Conservation (phyloP, 345 rosid species). For the Salix udensis region DNA sequence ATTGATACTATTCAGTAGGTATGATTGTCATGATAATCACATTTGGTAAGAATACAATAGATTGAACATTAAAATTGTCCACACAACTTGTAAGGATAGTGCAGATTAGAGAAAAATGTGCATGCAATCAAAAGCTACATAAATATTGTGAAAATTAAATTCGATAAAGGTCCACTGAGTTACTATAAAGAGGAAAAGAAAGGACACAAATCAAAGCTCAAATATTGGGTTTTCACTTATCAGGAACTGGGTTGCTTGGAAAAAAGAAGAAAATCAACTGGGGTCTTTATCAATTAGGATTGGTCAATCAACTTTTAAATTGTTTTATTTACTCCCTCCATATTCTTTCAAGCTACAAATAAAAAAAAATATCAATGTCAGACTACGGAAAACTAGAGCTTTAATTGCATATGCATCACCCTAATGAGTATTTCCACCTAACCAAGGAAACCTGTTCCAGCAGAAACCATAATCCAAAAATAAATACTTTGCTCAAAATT, state of each 20-base stretch:
- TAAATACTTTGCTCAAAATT: background rate
- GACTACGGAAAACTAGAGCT: background rate
- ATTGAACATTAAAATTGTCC: background rate
- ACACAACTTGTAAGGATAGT: background rate
- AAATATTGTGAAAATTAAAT: background rate
- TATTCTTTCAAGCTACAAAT: background rate
- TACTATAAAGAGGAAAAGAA: background rate
- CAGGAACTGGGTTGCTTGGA: background rate
- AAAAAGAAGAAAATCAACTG: background rate
- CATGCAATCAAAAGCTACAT: background rate
- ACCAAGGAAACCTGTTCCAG: background rate
- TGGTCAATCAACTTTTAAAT: background rate
- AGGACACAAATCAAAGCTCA: background rate
- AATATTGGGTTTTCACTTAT: background rate
- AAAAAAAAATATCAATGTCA: background rate
- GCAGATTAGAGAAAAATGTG: background rate
- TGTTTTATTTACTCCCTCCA: background rate
- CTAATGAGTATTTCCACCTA: background rate
- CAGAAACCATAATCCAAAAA: background rate
- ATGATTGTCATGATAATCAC: background rate
- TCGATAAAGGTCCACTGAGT: background rate
- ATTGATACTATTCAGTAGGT: background rate
- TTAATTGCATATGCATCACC: background rate
- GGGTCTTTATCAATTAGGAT: background rate
- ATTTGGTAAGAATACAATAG: background rate